Base-by-base conservation (phyloP, 1,139 yeast genomes). In the Pichia sp. region DNA sequence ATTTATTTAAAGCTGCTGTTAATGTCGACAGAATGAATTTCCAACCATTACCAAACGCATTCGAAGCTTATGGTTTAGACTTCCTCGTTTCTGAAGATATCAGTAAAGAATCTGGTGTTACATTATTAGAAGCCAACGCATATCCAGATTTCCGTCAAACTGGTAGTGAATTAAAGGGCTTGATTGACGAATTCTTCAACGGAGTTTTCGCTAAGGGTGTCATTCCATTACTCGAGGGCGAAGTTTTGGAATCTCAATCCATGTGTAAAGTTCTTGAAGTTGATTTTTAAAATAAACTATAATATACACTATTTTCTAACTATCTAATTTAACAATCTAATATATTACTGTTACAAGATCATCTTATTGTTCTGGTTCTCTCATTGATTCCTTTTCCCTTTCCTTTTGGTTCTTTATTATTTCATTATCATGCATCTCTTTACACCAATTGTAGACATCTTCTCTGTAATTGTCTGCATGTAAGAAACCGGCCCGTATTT, bases 111-210 rank as follows among this genome's bases (percentile, higher is more conserved):
- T 34, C 20, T 18, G 53, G 53, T 31, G 93, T 86, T 4, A 72
- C 72, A 40, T 65, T 93, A 37, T 69, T 93, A 34, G 99, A 93
- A 65, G 88, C 90, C 40, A 93, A 93, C 62, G 85, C 98, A 10
- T 93, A 85, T 62, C 99, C 99, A 1, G 99, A 93, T 63, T 93
- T 93, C 68, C 90, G 90, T 62, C 99, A 93, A 67, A 93, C 98
- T 0, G 99, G 99, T 12, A 77, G 70, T 18, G 83, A 77, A 7
- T 72, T 93, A 58, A 85, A 85, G 60, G 70, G 60, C 1, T 60
- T 91, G 24, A 87, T 93, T 28, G 72, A 72, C 56, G 81, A 73
- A 37, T 68, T 85, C 40, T 83, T 85, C 57, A 77, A 72, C 34
- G 70, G 73, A 15, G 75, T 77, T 4, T 73, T 76, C 1, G 53